phyloP scores from a whole-genome alignment of 169 alveolate species.

The Plasmodium relictum region DNA sequence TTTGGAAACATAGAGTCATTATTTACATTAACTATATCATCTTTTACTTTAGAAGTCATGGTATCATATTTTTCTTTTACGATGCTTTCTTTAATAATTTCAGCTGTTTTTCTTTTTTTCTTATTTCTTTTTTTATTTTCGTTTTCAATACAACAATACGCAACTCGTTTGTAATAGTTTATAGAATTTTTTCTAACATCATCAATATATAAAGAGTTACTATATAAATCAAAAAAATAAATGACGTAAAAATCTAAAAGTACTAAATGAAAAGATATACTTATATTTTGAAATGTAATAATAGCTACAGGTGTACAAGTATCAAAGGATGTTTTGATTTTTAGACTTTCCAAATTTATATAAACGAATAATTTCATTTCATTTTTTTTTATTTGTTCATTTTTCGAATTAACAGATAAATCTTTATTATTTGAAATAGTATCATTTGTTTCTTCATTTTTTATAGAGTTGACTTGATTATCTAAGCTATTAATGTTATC shows the following conservation, averaged over 20 bases:
- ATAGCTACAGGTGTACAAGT: conserved; percentile 62
- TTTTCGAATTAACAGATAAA: not conserved
- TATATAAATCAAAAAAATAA: conserved; percentile 65
- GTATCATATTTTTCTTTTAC: not conserved
- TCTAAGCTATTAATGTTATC: not conserved
- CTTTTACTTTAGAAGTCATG: not conserved
- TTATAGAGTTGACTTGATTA: not conserved
- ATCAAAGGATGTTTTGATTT: conserved; percentile 68
- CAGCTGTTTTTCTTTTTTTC: not conserved
- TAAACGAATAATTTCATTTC: conserved; percentile 56
- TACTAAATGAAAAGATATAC: conserved; percentile 66
- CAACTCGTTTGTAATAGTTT: conserved; percentile 74
- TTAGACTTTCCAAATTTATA: conserved; percentile 72
- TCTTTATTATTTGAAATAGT: not conserved
- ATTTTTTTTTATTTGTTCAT: conserved; percentile 16
- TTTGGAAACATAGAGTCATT: not conserved
- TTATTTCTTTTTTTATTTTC: conserved; percentile 8
- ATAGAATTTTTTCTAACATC: conserved; percentile 65
- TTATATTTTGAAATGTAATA: conserved; percentile 60
- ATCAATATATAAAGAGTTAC: conserved; percentile 74
- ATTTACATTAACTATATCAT: not conserved
- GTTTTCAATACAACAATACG: conserved; percentile 74
- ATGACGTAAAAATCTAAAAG: conserved; percentile 67
- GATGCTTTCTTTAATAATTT: not conserved
- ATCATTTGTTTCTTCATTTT: not conserved